Conservation (phyloP, 2,329 filamentous ascomycete genomes). For the Penicillium sp. region DNA sequence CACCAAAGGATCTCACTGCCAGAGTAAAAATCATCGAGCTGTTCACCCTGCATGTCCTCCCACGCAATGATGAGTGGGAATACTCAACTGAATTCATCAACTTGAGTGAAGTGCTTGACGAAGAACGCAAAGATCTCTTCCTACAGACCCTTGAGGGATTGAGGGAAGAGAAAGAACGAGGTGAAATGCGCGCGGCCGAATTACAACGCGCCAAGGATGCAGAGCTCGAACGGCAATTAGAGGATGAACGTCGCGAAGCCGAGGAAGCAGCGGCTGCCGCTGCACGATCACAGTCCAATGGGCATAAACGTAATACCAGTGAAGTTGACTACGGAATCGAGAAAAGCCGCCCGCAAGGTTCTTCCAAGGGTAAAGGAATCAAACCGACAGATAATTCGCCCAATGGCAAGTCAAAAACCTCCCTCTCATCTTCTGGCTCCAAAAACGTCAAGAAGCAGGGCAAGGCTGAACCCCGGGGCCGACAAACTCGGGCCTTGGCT, state of each 20-base stretch:
- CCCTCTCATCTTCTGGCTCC: conserved; percentile 34
- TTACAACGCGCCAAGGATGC: conserved; percentile 60
- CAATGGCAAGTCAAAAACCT: conserved; percentile 29
- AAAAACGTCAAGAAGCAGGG: conserved; percentile 42
- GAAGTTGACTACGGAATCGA: conserved; percentile 72
- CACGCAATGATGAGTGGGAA: conserved; percentile 92
- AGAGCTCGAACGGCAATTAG: conserved; percentile 51
- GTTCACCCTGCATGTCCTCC: conserved; percentile 92
- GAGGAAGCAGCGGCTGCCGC: conserved; percentile 34
- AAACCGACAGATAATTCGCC: conserved; percentile 31
- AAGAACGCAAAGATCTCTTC: conserved; percentile 86
- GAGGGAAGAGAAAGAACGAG: conserved; percentile 76
- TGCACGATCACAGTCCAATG: conserved; percentile 43
- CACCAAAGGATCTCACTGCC: conserved; percentile 77
- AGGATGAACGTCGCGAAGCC: conserved; percentile 44
- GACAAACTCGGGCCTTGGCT: conserved; percentile 46
- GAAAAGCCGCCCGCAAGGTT: conserved; percentile 46
- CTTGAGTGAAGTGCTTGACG: conserved; percentile 82
- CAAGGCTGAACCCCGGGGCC: conserved; percentile 32
- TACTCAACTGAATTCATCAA: conserved; percentile 89
- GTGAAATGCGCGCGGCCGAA: conserved; percentile 64
- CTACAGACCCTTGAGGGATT: conserved; percentile 79
- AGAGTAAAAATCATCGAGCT: conserved; percentile 91
- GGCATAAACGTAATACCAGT: conserved; percentile 56
- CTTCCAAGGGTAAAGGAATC: conserved; percentile 27